Percentiles rank a stretch among this genome's conserved stretches.
Evolutionary conservation across 176 grass and related monocot species (phyloP).

Genomic region (Miscanthus lutarioriparius): DNA sequence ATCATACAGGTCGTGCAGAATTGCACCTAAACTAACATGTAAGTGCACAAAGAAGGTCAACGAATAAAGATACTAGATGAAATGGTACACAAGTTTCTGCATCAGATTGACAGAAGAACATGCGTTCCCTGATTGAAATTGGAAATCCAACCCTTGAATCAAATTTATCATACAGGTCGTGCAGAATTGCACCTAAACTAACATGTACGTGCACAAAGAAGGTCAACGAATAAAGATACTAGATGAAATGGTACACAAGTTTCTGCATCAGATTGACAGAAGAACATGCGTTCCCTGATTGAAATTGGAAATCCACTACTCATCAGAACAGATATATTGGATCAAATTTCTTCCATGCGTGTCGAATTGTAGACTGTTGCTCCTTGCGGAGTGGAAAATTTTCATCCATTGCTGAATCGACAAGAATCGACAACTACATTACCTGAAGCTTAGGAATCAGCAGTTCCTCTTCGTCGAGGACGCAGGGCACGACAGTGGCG

Average conservation of each 20-base stretch:
- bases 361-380: background rate
- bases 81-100: background rate
- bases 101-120: no score
- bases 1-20: background rate
- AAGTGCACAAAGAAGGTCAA: background rate
- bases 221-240: background rate
- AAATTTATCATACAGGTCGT: background rate
- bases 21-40: background rate
- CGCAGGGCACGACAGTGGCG: constrained; percentile 7
- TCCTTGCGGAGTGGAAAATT: background rate
- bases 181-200: background rate
- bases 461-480: constrained; percentile 40
- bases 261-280: background rate
- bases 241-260: background rate
- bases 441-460: constrained; percentile 58
- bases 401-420: background rate
- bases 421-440: background rate
- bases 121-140: background rate
- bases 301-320: background rate
- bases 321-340: background rate
- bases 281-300: background rate
- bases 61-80: background rate
- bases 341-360: background rate
- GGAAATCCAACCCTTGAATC: background rate
- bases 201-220: background rate